phyloP scores from a whole-genome alignment of 805 yeast species.

The Nakazawaea peltata region DNA sequence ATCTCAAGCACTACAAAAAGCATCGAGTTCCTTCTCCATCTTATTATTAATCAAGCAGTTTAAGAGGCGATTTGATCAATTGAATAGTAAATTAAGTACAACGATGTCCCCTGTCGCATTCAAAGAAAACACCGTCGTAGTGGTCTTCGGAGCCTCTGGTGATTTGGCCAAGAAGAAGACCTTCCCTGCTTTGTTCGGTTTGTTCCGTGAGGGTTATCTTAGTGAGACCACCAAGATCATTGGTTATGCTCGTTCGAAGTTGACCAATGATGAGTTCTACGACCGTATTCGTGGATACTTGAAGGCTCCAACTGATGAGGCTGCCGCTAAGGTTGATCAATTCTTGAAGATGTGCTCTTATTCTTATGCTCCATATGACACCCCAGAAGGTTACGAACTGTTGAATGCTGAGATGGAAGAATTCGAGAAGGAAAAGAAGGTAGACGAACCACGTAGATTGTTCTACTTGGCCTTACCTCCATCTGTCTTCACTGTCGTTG shows the following conservation, averaged over 20 bases:
- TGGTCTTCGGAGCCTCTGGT: slow-evolving; percentile 92
- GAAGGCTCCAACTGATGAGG: slow-evolving; percentile 30
- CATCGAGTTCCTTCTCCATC: too few species aligned
- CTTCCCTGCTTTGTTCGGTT: slow-evolving; percentile 78
- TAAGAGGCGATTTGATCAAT: too few species aligned
- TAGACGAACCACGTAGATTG: slow-evolving; percentile 60
- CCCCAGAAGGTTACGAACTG: slow-evolving; percentile 60
- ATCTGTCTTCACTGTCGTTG: slow-evolving; percentile 76
- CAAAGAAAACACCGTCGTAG: slow-evolving; percentile 61
- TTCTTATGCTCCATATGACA: slow-evolving; percentile 73
- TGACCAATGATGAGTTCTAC: slow-evolving; percentile 60
- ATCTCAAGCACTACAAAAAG: too few species aligned
- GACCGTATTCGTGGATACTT: slow-evolving; percentile 58
- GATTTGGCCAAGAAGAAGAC: slow-evolving; percentile 95
- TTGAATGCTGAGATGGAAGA: slow-evolving; percentile 48
- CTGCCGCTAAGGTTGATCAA: slow-evolving; percentile 38
- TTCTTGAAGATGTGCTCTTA: slow-evolving; percentile 65
- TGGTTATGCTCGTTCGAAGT: slow-evolving; percentile 87
- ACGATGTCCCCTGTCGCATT: too few species aligned
- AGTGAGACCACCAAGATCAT: slow-evolving; percentile 64
- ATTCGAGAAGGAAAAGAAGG: slow-evolving; percentile 44
- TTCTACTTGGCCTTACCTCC: slow-evolving; percentile 96
- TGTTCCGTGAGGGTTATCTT: slow-evolving; percentile 68
- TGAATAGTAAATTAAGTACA: too few species aligned
- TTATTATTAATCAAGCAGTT: too few species aligned